These are phyloP conservation scores for Chlorophyllum brunneum DNA, from an alignment of 768 basidiomycete genomes.

Conservation along the genomic window DNA sequence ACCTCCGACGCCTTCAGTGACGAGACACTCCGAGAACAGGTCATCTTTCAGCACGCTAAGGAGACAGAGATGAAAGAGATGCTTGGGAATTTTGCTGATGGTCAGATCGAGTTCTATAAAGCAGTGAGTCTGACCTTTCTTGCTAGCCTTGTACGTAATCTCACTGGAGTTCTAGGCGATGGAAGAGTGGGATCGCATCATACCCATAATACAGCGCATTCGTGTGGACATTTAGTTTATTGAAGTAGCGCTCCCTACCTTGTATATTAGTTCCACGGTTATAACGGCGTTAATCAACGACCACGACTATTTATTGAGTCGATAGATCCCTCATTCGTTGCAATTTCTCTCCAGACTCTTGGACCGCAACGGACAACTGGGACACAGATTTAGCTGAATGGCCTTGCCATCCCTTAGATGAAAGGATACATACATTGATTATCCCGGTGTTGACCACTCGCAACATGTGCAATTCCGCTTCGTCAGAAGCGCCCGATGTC, in stretches of 20 bases:
- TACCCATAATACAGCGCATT: slow-evolving; percentile 90
- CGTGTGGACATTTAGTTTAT: slow-evolving; percentile 76
- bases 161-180: slow-evolving; percentile 53
- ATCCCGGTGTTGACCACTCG: slow-evolving; percentile 83
- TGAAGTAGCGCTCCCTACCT: slow-evolving; percentile 16
- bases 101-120: slow-evolving; percentile 93
- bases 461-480: slow-evolving; percentile 70
- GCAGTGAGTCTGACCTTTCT: slow-evolving; percentile 39
- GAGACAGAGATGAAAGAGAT: slow-evolving; percentile 97
- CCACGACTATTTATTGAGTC: slow-evolving; percentile 17
- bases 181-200: slow-evolving; percentile 97
- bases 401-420: background rate
- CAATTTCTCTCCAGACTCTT: slow-evolving; percentile 76
- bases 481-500: slow-evolving; percentile 58
- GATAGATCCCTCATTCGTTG: slow-evolving; percentile 27
- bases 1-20: slow-evolving; percentile 97
- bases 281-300: slow-evolving; percentile 16
- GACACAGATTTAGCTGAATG: background rate
- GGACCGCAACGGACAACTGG: slow-evolving; percentile 72
- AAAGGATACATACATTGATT: slow-evolving; percentile 52
- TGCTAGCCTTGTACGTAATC: background rate
- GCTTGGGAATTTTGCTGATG: slow-evolving; percentile 83
- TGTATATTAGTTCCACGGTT: slow-evolving; percentile 22
- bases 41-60: slow-evolving; percentile 86
- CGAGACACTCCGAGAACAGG: slow-evolving; percentile 88